These are phyloP conservation scores for Dendrobium huoshanense DNA, from an alignment of 106 monocot species.

Conservation along the genomic window DNA sequence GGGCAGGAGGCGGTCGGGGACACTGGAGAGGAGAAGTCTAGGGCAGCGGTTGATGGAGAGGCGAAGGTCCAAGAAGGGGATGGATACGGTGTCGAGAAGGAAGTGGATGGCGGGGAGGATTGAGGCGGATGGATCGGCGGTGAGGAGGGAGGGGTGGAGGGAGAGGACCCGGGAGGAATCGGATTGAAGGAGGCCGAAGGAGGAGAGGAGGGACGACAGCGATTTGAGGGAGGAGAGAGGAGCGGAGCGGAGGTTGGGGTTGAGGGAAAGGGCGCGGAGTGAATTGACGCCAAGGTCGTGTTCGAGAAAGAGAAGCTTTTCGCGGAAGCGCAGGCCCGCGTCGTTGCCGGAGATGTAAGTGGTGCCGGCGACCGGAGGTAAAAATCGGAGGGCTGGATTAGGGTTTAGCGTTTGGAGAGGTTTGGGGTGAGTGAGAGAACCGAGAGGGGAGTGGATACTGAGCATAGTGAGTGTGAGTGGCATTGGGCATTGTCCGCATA, in stretches of 20 bases:
- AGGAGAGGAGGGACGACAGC: slow-evolving; percentile 22
- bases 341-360: slow-evolving; percentile 13
- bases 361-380: not conserved
- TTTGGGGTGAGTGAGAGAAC: not conserved
- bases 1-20: slow-evolving; percentile 47
- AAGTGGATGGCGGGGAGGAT: slow-evolving; percentile 47
- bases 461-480: not conserved
- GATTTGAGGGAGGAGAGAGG: slow-evolving; percentile 29
- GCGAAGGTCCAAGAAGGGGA: slow-evolving; percentile 36
- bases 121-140: slow-evolving; percentile 35
- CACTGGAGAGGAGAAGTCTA: slow-evolving; percentile 56
- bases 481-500: no score
- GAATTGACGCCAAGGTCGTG: slow-evolving; percentile 38
- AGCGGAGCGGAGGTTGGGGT: slow-evolving; percentile 55
- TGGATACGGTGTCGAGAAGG: slow-evolving; percentile 30
- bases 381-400: not conserved
- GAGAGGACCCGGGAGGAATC: slow-evolving; percentile 53
- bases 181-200: not conserved
- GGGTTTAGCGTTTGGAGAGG: not conserved
- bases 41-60: slow-evolving; percentile 50
- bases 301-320: slow-evolving; percentile 51
- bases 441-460: not conserved
- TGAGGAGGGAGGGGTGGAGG: slow-evolving; percentile 53
- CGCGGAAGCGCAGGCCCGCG: slow-evolving; percentile 52
- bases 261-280: slow-evolving; percentile 36